Conservation (phyloP, 208 protist genomes). For the Strigomonas culicis region DNA sequence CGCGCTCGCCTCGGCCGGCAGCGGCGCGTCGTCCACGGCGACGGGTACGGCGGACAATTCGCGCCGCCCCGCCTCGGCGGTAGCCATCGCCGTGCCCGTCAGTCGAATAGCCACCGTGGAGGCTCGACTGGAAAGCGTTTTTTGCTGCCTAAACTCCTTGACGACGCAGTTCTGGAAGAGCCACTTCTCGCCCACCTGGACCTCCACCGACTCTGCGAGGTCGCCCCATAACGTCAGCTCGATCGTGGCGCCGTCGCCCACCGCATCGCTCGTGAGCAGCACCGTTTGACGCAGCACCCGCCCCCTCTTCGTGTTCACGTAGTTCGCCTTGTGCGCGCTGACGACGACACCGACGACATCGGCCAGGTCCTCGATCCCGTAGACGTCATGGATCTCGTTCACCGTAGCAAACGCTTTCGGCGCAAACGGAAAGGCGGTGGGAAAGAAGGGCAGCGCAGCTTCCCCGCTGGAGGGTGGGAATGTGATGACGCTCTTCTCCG, state of each 20-base stretch:
- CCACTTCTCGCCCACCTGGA: conserved; percentile 44
- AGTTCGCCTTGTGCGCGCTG: conserved; percentile 11
- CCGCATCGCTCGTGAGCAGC: conserved; percentile 28
- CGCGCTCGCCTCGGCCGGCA: conserved; percentile 15
- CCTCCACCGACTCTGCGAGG: conserved; percentile 22
- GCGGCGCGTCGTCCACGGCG: conserved; percentile 5
- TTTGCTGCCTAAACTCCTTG: conserved; percentile 47
- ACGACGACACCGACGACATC: conserved; percentile 43
- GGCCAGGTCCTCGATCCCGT: conserved; percentile 40
- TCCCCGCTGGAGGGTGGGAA: too few species aligned
- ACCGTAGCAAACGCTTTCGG: conserved; percentile 2
- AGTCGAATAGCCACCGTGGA: conserved; percentile 10
- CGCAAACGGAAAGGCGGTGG: conserved; percentile 25
- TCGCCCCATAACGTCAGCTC: conserved; percentile 79
- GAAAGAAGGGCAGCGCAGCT: too few species aligned
- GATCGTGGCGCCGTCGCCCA: conserved; percentile 14
- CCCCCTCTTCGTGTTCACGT: conserved; percentile 57
- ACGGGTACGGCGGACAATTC: conserved; percentile 20
- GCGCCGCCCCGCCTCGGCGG: neutral
- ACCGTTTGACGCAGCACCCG: conserved; percentile 43
- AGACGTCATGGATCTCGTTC: conserved; percentile 22
- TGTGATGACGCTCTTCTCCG: neutral
- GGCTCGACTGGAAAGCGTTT: conserved; percentile 40
- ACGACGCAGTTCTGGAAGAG: conserved; percentile 47
- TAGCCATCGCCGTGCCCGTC: neutral